These are phyloP conservation scores for Terana coerulea DNA, from an alignment of 768 basidiomycete species.

Conservation along the genomic window DNA sequence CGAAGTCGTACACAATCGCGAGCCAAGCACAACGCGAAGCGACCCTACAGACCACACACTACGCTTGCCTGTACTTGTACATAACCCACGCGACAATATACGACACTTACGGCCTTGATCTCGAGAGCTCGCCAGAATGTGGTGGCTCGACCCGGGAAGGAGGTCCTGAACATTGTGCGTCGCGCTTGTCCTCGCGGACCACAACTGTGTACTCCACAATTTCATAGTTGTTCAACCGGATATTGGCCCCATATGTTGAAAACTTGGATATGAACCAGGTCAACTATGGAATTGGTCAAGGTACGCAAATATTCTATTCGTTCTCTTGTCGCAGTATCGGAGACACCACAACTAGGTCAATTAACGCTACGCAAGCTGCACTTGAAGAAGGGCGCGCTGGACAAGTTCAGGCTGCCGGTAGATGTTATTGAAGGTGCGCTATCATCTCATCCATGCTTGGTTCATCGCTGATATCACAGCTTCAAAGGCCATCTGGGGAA, in stretches of 20 bases:
- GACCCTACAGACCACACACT: no score
- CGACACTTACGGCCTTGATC: no score
- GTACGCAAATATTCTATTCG: no score
- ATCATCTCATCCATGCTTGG: background rate
- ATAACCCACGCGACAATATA: no score
- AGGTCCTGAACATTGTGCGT: conserved; percentile 75
- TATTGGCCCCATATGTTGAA: conserved; percentile 93
- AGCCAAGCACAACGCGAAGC: no score
- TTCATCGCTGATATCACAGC: conserved; percentile 1
- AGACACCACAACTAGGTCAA: no score
- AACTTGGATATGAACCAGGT: conserved; percentile 94
- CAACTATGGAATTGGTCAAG: conserved; percentile 89
- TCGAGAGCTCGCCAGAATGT: no score
- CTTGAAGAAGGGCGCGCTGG: conserved; percentile 89
- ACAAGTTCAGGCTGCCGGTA: conserved; percentile 92
- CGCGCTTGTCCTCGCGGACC: background rate
- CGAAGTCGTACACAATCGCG: no score
- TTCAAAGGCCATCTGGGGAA: conserved; percentile 88
- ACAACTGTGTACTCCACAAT: no score
- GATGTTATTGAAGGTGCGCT: conserved; percentile 85
- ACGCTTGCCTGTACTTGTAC: no score
- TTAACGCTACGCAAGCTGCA: conserved; percentile 76
- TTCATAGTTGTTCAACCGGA: conserved; percentile 89
- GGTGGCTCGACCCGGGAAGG: conserved; percentile 87
- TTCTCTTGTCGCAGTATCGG: no score